These are phyloP conservation scores for Noccaea caerulescens DNA, from an alignment of 345 rosid genomes.

Conservation along the genomic window DNA sequence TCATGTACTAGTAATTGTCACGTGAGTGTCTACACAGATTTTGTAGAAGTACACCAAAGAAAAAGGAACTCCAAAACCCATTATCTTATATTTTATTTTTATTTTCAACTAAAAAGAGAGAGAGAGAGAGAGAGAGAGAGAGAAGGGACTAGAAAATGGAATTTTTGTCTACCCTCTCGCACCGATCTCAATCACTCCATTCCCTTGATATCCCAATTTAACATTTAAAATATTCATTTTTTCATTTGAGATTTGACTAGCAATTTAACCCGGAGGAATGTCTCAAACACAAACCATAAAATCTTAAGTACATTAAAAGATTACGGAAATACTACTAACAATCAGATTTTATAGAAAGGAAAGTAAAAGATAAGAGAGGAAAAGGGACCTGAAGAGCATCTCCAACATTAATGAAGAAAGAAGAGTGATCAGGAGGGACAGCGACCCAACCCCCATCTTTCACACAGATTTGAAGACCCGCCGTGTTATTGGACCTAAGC, in stretches of 20 bases:
- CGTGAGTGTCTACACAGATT: slow-evolving; percentile 34
- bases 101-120: neutral
- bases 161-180: slow-evolving; percentile 30
- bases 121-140: neutral
- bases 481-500: slow-evolving; percentile 79
- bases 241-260: slow-evolving; percentile 4
- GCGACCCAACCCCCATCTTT: slow-evolving; percentile 78
- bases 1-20: slow-evolving; percentile 34
- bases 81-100: neutral
- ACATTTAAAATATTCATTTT: too few relatives aligned
- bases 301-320: slow-evolving; percentile 10
- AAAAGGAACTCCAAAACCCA: neutral
- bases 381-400: slow-evolving; percentile 79
- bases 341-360: neutral
- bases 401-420: slow-evolving; percentile 92
- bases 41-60: slow-evolving; percentile 30
- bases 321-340: neutral
- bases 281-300: slow-evolving; percentile 23
- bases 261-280: slow-evolving; percentile 9
- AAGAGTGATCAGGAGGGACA: slow-evolving; percentile 80
- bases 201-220: slow-evolving; percentile 8
- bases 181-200: slow-evolving; percentile 12
- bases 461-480: slow-evolving; percentile 82
- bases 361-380: neutral
- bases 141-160: slow-evolving; percentile 20